Conservation (phyloP, 768 basidiomycete genomes). For the Dacryopinax spathularia region DNA sequence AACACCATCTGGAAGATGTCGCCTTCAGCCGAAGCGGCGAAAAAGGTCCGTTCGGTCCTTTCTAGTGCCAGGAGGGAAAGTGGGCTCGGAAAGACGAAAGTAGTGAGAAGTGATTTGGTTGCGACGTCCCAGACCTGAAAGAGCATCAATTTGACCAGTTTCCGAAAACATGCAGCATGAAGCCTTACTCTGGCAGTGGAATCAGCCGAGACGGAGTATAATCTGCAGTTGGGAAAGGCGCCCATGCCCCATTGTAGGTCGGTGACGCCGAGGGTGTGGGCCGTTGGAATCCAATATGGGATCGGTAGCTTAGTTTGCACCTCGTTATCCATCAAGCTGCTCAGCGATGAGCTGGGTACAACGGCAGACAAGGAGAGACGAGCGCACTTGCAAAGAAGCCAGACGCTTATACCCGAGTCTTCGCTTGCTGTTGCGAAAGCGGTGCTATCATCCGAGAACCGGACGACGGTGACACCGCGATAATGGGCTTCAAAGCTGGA, state of each 20-base stretch:
- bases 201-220: constrained; percentile 72
- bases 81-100: constrained; percentile 73
- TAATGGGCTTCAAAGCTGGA: constrained; percentile 94
- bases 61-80: constrained; percentile 64
- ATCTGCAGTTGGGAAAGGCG: constrained; percentile 56
- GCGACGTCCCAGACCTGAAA: constrained; percentile 67
- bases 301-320: constrained; percentile 59
- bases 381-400: constrained; percentile 69
- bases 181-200: constrained; percentile 72
- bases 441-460: constrained; percentile 69
- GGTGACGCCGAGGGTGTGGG: constrained; percentile 84
- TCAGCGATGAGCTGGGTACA: neutral
- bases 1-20: constrained; percentile 68
- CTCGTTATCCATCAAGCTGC: constrained; percentile 61
- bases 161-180: neutral
- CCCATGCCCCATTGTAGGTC: constrained; percentile 72
- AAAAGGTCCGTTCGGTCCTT: constrained; percentile 72
- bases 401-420: constrained; percentile 78
- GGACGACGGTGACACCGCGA: constrained; percentile 66
- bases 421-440: constrained; percentile 77
- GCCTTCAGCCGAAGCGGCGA: constrained; percentile 65
- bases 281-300: constrained; percentile 66
- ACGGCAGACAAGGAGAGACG: neutral
- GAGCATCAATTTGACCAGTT: constrained; percentile 8
- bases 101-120: constrained; percentile 60